These are phyloP conservation scores for Kwoniella pini DNA, from an alignment of 768 basidiomycete genomes.

Conservation along the genomic window DNA sequence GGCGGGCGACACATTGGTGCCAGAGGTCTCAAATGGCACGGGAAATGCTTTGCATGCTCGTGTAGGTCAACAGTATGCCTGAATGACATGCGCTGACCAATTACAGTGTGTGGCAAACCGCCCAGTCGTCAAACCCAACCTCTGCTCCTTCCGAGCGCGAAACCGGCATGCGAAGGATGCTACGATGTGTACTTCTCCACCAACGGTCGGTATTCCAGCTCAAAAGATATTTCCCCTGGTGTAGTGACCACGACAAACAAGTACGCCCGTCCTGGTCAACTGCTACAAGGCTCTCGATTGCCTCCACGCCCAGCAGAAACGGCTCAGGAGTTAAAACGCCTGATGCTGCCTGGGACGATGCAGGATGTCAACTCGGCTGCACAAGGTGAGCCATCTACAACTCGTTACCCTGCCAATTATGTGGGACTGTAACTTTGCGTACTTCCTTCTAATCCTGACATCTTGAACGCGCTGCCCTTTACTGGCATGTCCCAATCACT, in stretches of 20 bases:
- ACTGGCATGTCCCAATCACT: too few relatives aligned
- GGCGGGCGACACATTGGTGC: constrained; percentile 15
- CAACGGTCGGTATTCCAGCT: too few relatives aligned
- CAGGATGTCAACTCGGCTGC: background rate
- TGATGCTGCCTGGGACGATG: background rate
- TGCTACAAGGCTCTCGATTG: background rate
- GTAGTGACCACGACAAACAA: background rate
- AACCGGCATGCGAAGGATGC: constrained; percentile 3
- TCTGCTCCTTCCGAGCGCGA: background rate
- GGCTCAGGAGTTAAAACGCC: background rate
- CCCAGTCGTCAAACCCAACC: background rate
- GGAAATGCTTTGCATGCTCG: constrained; percentile 18
- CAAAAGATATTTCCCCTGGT: background rate
- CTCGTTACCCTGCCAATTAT: too few relatives aligned
- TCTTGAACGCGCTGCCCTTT: too few relatives aligned
- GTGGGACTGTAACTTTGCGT: too few relatives aligned
- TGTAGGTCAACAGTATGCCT: background rate
- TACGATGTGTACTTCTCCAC: background rate
- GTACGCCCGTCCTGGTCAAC: constrained; percentile 10
- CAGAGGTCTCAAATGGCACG: constrained; percentile 16
- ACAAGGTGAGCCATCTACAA: background rate
- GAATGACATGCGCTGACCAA: background rate
- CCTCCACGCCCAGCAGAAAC: background rate
- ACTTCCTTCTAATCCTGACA: too few relatives aligned
- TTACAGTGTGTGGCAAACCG: constrained; percentile 4